Percentiles rank a stretch among this genome's conserved stretches.
These are phyloP conservation scores for Proliferodiscus dingleyae DNA, from an alignment of 2,329 filamentous ascomycete species.

Conservation along the genomic window DNA sequence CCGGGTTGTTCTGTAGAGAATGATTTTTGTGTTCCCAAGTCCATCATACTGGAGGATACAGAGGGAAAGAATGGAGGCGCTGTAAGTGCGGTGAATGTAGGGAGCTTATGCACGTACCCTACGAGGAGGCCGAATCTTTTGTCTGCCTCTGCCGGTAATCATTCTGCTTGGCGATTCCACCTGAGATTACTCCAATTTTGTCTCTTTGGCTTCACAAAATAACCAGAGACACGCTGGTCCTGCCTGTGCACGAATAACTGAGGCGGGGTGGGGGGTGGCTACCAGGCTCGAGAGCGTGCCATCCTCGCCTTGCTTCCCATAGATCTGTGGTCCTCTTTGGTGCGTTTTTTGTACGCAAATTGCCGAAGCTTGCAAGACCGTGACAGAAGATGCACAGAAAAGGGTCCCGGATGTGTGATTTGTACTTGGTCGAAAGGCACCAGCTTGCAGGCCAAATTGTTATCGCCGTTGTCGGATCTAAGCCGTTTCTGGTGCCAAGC, in stretches of 20 bases:
- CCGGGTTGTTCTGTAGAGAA: no score
- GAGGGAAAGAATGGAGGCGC: constrained; percentile 2
- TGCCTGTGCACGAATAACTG: neutral
- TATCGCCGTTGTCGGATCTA: neutral
- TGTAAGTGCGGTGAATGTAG: constrained; percentile 4
- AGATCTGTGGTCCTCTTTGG: neutral
- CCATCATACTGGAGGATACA: neutral
- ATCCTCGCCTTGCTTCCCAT: neutral
- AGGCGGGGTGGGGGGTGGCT: constrained; percentile 5
- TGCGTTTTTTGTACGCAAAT: neutral
- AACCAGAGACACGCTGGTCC: neutral
- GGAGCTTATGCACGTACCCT: constrained; percentile 56
- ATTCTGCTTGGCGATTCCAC: constrained; percentile 28
- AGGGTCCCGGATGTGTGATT: neutral
- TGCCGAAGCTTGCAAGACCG: neutral
- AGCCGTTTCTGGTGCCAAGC: neutral
- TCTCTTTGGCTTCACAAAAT: neutral
- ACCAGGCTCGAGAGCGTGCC: neutral
- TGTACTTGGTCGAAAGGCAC: no score
- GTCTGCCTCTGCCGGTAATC: constrained; percentile 47
- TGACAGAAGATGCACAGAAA: neutral
- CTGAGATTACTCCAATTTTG: neutral
- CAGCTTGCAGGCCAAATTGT: neutral
- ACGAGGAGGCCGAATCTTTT: constrained; percentile 63
- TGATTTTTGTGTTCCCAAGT: neutral